phyloP scores from a whole-genome alignment of 2,329 filamentous ascomycete genomes.

The Aureobasidium mangrovei region DNA sequence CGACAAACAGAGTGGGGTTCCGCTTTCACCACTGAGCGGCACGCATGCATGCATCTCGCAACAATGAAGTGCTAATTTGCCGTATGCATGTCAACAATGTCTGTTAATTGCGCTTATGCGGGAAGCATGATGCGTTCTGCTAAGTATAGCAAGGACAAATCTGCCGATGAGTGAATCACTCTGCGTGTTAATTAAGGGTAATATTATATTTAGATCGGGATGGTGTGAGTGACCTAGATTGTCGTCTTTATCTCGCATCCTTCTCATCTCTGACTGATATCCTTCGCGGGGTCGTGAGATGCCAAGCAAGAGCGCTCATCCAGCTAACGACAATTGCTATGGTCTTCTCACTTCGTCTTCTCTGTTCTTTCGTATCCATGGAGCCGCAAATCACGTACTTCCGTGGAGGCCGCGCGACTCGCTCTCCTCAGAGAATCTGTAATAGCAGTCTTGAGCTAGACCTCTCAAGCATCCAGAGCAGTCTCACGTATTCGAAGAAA shows the following conservation, averaged over 20 bases:
- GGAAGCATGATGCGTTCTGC: background rate
- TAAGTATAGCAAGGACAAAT: constrained; percentile 3
- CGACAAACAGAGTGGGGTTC: constrained; percentile 1
- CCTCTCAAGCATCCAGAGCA: no score
- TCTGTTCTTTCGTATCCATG: no score
- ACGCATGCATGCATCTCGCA: background rate
- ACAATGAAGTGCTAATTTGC: background rate
- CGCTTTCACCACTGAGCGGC: background rate
- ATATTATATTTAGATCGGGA: constrained; percentile 1
- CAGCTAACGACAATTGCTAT: no score
- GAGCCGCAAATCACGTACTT: no score
- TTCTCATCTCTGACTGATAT: background rate
- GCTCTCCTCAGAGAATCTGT: no score
- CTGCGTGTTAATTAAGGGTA: constrained; percentile 6
- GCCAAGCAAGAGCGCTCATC: background rate
- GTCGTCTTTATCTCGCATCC: background rate
- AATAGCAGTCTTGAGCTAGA: no score
- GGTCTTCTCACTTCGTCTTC: no score
- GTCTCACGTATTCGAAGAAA: no score
- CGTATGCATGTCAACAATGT: constrained; percentile 3
- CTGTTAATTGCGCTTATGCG: background rate
- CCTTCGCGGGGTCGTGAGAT: background rate
- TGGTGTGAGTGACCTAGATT: background rate
- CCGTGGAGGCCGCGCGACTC: no score
- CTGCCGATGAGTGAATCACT: background rate